Base-by-base conservation (phyloP, 148 eudicot genomes). In the Beta vulgaris region DNA sequence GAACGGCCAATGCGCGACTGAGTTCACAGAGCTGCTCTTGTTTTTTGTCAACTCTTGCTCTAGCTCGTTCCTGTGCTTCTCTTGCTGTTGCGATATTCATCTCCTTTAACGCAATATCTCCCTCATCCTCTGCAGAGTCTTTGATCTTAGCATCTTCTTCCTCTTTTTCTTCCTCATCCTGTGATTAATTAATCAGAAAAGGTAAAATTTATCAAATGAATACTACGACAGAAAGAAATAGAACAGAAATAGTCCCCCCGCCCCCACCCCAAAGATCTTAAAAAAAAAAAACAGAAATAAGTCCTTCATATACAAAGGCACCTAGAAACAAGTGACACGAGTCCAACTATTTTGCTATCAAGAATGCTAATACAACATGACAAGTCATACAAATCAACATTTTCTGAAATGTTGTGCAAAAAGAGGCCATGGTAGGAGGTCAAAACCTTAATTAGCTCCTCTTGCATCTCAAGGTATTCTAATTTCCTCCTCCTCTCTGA, bases 1-100 rank as follows among this genome's bases (percentile, higher is more conserved):
- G 81, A 82, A 93, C 91, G 82, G 97, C 93, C 86, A 93, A 83
- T 61, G 98, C 97, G 66, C 91, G 97, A 59, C 98, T 93, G 71
- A 93, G 86, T 83, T 90, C 87, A 80, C 93, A 87, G 58, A 93
- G 90, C 78, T 90, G 88, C 62, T 93, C 90, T 68, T 85, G 85
- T 77, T 88, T 90, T 66, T 91, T 95, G 35, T 71, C 60, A 18
- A 92, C 83, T 78, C 80, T 84, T 66, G 81, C 84, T 86, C 84
- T 85, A 58, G 89, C 98, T 77, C 46, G 84, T 69, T 91, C 87
- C 65, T 86, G 88, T 69, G 92, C 94, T 76, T 93, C 97, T 74
- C 68, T 83, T 19, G 85, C 92, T 31, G 90, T 87, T 58, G 92
- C 74, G 69, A 55, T 72, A 8, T 25, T 76, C 97, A 88, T 88